phyloP scores from a whole-genome alignment of 345 rosid species.

The Moricandia arvensis region DNA sequence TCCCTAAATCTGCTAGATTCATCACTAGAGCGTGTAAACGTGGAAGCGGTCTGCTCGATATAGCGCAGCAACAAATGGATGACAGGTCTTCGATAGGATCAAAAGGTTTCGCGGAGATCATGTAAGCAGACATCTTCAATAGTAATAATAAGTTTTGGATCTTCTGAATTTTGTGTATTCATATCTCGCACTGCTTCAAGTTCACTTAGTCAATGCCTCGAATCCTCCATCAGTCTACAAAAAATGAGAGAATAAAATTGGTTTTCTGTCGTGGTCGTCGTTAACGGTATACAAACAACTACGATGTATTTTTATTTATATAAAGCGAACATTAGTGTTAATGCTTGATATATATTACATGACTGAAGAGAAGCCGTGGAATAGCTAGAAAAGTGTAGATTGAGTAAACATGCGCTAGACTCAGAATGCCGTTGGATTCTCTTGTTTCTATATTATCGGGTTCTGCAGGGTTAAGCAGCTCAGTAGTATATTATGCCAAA shows the following conservation, averaged over 20 bases:
- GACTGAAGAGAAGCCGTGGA: background rate
- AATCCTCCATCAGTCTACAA: constrained; percentile 37
- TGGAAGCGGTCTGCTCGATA: no score
- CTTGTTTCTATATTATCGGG: background rate
- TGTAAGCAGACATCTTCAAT: background rate
- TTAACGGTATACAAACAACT: background rate
- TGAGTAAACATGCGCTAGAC: background rate
- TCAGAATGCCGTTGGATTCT: background rate
- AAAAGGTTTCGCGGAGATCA: background rate
- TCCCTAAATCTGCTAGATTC: no score
- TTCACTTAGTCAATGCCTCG: constrained; percentile 52
- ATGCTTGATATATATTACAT: background rate
- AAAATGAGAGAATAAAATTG: background rate
- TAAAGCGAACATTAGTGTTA: background rate
- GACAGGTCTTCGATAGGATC: no score
- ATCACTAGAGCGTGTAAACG: no score
- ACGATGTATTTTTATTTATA: background rate
- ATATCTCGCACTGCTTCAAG: constrained; percentile 46
- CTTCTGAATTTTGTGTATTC: constrained; percentile 26
- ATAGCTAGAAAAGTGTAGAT: background rate
- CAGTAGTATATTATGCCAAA: background rate
- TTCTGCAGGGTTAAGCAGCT: background rate
- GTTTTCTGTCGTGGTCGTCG: background rate
- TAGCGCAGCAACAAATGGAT: no score
- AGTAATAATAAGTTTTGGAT: background rate